Evolutionary conservation across 2,329 filamentous ascomycete genomes (phyloP).

Genomic region (Albophoma yamanashiensis): DNA sequence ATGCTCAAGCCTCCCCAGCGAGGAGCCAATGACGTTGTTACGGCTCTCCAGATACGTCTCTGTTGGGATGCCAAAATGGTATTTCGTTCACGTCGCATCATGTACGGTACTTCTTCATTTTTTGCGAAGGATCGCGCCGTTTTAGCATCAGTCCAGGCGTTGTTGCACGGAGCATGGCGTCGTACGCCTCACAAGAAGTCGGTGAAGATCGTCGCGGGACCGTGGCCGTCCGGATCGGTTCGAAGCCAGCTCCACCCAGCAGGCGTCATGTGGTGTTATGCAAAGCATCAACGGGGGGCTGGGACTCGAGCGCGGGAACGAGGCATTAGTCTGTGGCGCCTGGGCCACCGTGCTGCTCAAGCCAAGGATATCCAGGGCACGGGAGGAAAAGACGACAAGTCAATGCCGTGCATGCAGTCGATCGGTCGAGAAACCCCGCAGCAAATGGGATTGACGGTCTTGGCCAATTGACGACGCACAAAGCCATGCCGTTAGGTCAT

Average conservation of each 20-base stretch:
- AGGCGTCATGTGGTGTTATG: constrained; percentile 1
- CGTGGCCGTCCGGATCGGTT: background rate
- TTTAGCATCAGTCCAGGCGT: background rate
- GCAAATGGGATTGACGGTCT: constrained; percentile 16
- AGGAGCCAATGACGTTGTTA: too few species aligned
- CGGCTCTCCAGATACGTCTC: background rate
- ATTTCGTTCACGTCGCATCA: background rate
- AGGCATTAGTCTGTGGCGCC: constrained; percentile 2
- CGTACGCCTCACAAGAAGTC: background rate
- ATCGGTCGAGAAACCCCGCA: constrained; percentile 9
- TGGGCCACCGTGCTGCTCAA: background rate
- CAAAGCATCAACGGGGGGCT: constrained; percentile 8
- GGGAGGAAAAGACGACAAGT: background rate
- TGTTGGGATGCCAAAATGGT: background rate
- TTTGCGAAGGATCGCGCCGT: background rate
- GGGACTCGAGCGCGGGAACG: constrained; percentile 6
- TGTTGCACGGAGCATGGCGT: background rate
- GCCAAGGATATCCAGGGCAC: background rate
- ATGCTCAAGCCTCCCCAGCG: too few species aligned
- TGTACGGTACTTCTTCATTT: too few species aligned
- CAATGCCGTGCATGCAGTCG: background rate
- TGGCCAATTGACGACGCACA: constrained; percentile 14
- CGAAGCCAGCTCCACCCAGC: background rate
- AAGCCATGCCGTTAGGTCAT: constrained; percentile 10
- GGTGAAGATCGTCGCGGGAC: background rate